These are phyloP conservation scores for Kingdonia uniflora DNA, from an alignment of 164 flowering plant species.

Conservation along the genomic window DNA sequence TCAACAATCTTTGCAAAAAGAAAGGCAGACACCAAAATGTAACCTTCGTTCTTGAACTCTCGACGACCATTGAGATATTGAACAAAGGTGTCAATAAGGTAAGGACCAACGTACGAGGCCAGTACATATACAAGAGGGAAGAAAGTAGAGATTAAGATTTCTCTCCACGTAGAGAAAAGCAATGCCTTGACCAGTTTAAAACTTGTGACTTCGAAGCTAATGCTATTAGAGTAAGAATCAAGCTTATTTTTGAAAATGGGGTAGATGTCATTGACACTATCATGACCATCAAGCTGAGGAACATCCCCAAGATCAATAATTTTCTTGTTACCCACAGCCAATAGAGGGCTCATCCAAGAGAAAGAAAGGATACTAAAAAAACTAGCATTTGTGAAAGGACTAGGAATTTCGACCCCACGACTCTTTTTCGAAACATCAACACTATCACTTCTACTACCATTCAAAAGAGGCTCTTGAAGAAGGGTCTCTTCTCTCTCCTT, in stretches of 20 bases:
- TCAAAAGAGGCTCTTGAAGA: constrained; percentile 51
- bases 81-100: constrained; percentile 13
- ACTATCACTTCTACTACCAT: constrained; percentile 21
- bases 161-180: constrained; percentile 9
- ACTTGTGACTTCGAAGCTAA: constrained; percentile 4
- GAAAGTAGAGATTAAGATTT: constrained; percentile 6
- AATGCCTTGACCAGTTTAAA: constrained; percentile 15
- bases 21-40: constrained; percentile 11
- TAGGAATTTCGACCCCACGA: constrained; percentile 18
- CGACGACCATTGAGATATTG: constrained; percentile 14
- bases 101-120: constrained; percentile 16
- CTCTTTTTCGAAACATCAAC: constrained; percentile 15
- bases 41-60: constrained; percentile 15
- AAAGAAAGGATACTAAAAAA: constrained; percentile 40
- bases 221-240: constrained; percentile 19
- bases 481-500: constrained; percentile 14
- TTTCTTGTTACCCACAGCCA: constrained; percentile 45
- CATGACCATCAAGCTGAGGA: constrained; percentile 40
- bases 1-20: constrained; percentile 12
- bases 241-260: constrained; percentile 33
- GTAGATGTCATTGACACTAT: constrained; percentile 34
- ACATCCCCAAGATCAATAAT: constrained; percentile 56
- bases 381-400: constrained; percentile 41
- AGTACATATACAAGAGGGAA: constrained; percentile 2
- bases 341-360: constrained; percentile 52